Percentiles rank a stretch among this genome's conserved stretches.
Conservation (phyloP, 441 rosid genomes). For the California macrophylla region DNA sequence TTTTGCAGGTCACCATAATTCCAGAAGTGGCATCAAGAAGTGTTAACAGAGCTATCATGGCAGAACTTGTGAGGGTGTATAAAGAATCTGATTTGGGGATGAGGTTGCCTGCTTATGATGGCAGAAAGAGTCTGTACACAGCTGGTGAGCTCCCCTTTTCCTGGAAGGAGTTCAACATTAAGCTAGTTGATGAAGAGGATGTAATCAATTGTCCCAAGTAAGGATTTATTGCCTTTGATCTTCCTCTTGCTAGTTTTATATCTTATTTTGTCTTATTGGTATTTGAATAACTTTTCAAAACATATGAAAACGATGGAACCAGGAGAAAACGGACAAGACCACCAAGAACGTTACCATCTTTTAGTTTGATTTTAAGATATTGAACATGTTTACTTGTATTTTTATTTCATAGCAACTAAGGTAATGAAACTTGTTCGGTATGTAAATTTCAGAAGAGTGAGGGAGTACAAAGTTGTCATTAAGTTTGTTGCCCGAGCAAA, state of each 20-base stretch:
- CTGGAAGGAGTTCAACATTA: constrained; percentile 75
- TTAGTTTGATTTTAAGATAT: not conserved
- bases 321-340: not conserved
- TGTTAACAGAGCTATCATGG: constrained; percentile 80
- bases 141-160: constrained; percentile 90
- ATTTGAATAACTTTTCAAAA: no score
- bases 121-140: constrained; percentile 86
- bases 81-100: constrained; percentile 80
- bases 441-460: constrained; percentile 50
- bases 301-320: not conserved
- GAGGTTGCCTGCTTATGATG: constrained; percentile 94
- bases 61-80: constrained; percentile 74
- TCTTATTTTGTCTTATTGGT: constrained; percentile 4
- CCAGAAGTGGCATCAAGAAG: constrained; percentile 84
- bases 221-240: constrained; percentile 19
- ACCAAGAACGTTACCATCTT: not conserved
- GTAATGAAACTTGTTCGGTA: constrained; percentile 2
- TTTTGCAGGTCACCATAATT: constrained; percentile 78
- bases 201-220: constrained; percentile 79
- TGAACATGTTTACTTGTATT: not conserved
- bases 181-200: constrained; percentile 69
- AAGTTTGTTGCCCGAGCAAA: constrained; percentile 81
- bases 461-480: constrained; percentile 71
- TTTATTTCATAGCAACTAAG: not conserved
- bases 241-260: constrained; percentile 2